Conservation (phyloP, 495 filamentous ascomycete genomes). For the Podospora sp. region DNA sequence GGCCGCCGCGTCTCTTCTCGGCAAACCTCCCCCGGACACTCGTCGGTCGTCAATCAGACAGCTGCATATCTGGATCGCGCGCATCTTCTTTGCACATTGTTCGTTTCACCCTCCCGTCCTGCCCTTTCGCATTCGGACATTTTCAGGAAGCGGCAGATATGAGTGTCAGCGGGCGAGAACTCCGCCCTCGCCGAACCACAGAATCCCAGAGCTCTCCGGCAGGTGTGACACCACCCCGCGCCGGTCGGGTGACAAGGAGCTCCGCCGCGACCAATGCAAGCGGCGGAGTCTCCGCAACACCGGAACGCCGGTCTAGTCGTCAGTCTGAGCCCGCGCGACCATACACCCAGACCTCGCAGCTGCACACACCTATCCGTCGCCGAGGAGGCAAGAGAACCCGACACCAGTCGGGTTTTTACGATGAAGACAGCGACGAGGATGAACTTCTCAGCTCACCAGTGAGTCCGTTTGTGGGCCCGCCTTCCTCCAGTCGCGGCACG, state of each 20-base stretch:
- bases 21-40: not conserved
- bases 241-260: slow-evolving; percentile 31
- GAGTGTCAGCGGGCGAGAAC: slow-evolving; percentile 12
- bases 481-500: not conserved
- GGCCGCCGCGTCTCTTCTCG: not conserved
- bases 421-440: slow-evolving; percentile 25
- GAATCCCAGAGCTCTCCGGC: slow-evolving; percentile 22
- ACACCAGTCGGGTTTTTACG: slow-evolving; percentile 32
- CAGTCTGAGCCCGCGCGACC: too few relatives aligned
- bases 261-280: slow-evolving; percentile 13
- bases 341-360: not conserved
- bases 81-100: not conserved
- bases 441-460: slow-evolving; percentile 13
- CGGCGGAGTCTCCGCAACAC: slow-evolving; percentile 2
- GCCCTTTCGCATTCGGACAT: not conserved
- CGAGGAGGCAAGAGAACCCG: slow-evolving; percentile 23
- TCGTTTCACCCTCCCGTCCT: not conserved
- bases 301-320: not conserved
- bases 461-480: not conserved
- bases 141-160: too few relatives aligned
- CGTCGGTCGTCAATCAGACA: slow-evolving; percentile 4
- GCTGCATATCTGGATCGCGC: too few relatives aligned
- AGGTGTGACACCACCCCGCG: slow-evolving; percentile 22
- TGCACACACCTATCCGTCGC: not conserved
- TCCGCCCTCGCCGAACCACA: slow-evolving; percentile 32